Base-by-base conservation (phyloP, 163 green algal species). In the Prototheca cutis region DNA sequence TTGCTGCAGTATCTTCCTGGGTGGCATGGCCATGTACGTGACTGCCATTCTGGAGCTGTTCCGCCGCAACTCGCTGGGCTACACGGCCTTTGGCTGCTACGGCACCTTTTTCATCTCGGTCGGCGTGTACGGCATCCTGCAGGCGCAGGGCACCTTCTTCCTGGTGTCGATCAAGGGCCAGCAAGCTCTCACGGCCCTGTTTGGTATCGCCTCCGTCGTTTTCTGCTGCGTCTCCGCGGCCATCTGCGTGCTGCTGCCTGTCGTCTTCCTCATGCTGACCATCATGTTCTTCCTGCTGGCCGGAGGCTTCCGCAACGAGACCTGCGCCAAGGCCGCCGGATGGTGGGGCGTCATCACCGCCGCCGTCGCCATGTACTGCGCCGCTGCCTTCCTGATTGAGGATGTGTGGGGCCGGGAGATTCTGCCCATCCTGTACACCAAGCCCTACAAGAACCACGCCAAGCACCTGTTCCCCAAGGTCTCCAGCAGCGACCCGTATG, bases 371-470 rank as follows among this genome's bases (percentile, higher is more conserved):
- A 4, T 62, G 24, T 62, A 62, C 40, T 17, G 17, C n/a, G 56
- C 24, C 6, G 56, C 28, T 6, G 29, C 36, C 27, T 54, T 62
- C 4, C 25, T 62, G 40, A 40, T 62, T 31, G 56, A 62, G 56
- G 56, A 62, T 25, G 4, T 40, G 6, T 53, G 56, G 40, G 56
- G 56, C 56, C 42, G 45, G 40, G 56, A 62, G 39, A 48, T 62
- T 25, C 56, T 62, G 40, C 56, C 56, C 56, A 49, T 54, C 34
- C 42, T 62, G 40, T 62, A 54, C 40, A 55, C 56, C 56, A 62
- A 55, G 40, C 56, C 27, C 18, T 53, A 53, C 56, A 36, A 51
- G 36, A 19, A 30, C 40, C 56, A 62, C 24, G 56, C 56, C 28
- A 17, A 21, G 19, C 34, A 32, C 34, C 27, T 62, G 13, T 62